phyloP scores from a whole-genome alignment of 192 early-diverging fungal species.

The Entomortierella parvispora region DNA sequence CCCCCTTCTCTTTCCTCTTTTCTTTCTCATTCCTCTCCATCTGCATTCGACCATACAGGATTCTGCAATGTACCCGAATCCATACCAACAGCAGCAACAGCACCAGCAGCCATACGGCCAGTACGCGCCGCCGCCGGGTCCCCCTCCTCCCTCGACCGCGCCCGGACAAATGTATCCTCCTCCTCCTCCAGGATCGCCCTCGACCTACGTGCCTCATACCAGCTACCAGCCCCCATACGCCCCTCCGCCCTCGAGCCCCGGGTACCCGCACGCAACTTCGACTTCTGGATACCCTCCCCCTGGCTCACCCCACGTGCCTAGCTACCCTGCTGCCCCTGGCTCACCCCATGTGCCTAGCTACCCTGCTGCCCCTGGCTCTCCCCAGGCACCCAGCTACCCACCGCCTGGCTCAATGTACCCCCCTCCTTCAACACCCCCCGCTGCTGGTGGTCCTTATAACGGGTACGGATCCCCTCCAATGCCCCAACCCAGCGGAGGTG shows the following conservation, averaged over 20 bases:
- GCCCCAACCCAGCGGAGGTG: constrained; percentile 1
- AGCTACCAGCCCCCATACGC: no score
- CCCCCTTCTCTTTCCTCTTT: background rate
- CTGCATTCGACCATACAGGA: constrained; percentile 1
- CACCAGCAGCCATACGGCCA: background rate
- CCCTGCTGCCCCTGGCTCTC: no score
- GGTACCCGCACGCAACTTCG: no score
- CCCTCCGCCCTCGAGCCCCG: no score
- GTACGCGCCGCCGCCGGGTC: constrained; percentile 2
- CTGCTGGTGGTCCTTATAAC: background rate
- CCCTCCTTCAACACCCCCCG: constrained; percentile 13
- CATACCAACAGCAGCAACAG: constrained; percentile 27
- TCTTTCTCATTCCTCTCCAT: background rate
- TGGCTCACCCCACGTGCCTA: no score
- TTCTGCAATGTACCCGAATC: constrained; percentile 39
- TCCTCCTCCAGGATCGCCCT: no score
- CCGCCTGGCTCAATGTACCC: constrained; percentile 29
- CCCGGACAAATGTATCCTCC: constrained; percentile 2
- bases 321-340: background rate
- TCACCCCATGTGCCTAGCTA: no score
- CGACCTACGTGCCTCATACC: no score
- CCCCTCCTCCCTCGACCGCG: constrained; percentile 12
- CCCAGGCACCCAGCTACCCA: no score
- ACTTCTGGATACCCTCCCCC: no score
- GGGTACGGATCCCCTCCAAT: constrained; percentile 1